Evolutionary conservation across 2,329 filamentous ascomycete species (phyloP).

Genomic region (Pyrenochaeta sp.): DNA sequence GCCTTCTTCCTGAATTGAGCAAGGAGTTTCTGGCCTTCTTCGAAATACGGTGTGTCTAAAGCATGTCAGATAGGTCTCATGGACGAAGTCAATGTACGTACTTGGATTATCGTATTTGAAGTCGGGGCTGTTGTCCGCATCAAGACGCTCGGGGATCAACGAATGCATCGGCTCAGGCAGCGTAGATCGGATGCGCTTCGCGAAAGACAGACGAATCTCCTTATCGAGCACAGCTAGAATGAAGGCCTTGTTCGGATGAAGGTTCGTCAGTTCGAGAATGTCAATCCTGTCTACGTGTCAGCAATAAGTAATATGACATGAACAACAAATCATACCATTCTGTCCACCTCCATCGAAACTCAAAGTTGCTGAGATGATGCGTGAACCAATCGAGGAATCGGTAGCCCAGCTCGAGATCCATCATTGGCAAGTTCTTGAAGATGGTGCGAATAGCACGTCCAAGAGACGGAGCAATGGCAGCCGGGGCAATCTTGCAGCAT

Average conservation of each 20-base stretch:
- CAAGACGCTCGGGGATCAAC: slow-evolving; percentile 84
- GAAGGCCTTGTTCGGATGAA: slow-evolving; percentile 92
- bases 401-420: slow-evolving; percentile 86
- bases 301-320: background rate
- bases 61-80: slow-evolving; percentile 4
- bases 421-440: slow-evolving; percentile 79
- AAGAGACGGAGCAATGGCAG: slow-evolving; percentile 92
- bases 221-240: slow-evolving; percentile 91
- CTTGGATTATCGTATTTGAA: slow-evolving; percentile 86
- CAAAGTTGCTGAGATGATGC: slow-evolving; percentile 97
- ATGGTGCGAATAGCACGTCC: slow-evolving; percentile 91
- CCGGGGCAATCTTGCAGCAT: slow-evolving; percentile 92
- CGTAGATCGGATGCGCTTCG: slow-evolving; percentile 93
- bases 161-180: slow-evolving; percentile 82
- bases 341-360: slow-evolving; percentile 99
- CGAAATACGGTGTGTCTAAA: slow-evolving; percentile 78
- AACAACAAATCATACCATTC: slow-evolving; percentile 73
- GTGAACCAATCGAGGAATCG: slow-evolving; percentile 98
- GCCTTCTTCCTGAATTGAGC: slow-evolving; percentile 83
- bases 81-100: slow-evolving; percentile 55
- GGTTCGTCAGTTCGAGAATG: slow-evolving; percentile 76
- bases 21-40: slow-evolving; percentile 83
- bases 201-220: slow-evolving; percentile 95
- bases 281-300: slow-evolving; percentile 64
- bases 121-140: slow-evolving; percentile 91